Percentiles rank a stretch among this genome's conserved stretches.
phyloP scores from a whole-genome alignment of 2,329 filamentous ascomycete species.

The Fonsecaea erecta region DNA sequence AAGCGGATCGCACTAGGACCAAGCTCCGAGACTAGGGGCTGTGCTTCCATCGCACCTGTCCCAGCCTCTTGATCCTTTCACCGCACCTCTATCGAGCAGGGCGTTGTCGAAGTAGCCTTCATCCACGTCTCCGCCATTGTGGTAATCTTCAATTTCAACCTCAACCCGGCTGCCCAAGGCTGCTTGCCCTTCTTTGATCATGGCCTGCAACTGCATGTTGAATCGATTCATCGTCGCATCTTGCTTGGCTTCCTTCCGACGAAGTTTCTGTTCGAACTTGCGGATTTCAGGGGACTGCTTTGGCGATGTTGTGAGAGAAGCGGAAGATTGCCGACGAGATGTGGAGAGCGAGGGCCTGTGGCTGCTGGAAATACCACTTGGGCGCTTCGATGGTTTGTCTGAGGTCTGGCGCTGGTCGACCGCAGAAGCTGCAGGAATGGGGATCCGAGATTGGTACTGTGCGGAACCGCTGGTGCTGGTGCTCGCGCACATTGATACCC shows the following conservation, averaged over 20 bases:
- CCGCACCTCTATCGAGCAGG: slow-evolving; percentile 1
- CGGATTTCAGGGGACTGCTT: slow-evolving; percentile 64
- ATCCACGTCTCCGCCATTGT: slow-evolving; percentile 34
- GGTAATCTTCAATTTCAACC: slow-evolving; percentile 54
- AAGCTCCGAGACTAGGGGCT: background rate
- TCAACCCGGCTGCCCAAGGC: slow-evolving; percentile 76
- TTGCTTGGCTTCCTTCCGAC: slow-evolving; percentile 74
- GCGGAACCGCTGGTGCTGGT: background rate
- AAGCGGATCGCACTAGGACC: background rate
- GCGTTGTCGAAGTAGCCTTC: slow-evolving; percentile 27
- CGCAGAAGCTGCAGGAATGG: background rate
- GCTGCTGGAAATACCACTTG: slow-evolving; percentile 7
- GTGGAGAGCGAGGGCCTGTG: slow-evolving; percentile 26
- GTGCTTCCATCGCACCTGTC: background rate
- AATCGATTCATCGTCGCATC: slow-evolving; percentile 80
- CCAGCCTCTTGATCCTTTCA: background rate
- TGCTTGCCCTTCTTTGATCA: slow-evolving; percentile 88
- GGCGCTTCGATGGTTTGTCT: slow-evolving; percentile 10
- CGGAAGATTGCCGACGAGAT: slow-evolving; percentile 25
- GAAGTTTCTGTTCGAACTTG: slow-evolving; percentile 71
- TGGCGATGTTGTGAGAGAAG: background rate
- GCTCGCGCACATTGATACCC: slow-evolving; percentile 19
- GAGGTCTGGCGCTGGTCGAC: background rate
- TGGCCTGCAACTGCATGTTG: slow-evolving; percentile 76
- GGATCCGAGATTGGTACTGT: slow-evolving; percentile 13